Evolutionary conservation across 139 green algal species (phyloP), one percentile per base, ranked within the genome.

Genomic region (Coelastrella sp.): DNA sequence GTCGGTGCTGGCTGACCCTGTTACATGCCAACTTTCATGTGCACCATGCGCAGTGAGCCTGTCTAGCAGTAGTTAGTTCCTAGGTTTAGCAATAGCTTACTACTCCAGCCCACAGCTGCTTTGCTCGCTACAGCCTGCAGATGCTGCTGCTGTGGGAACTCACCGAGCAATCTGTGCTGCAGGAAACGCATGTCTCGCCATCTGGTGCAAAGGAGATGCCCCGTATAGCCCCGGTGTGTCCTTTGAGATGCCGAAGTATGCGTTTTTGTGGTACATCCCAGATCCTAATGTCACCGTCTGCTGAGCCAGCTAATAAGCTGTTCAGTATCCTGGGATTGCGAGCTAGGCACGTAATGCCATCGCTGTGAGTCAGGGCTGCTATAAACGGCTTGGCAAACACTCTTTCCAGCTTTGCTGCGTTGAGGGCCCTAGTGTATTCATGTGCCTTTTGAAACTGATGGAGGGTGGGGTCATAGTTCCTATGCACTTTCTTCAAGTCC

Each of bases 321-420:
- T 98, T 98, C 32, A 99, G 92, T 10, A 92, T 83, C 54, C 83
- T 87, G 0, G 97, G 96, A 90, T 96, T 98, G 60, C 95, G 93
- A 13, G 96, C 95, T 13, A 99, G 92, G 80, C 94, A 97, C 10
- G 95, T 98, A 22, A 99, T 94, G 79, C 95, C 97, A 80, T 99
- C 98, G 59, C 95, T 92, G 92, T 99, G 98, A 0, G 94, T 87
- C 7, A 99, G 92, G 4, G 97, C 94, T 0, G 95, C 95, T 16
- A 99, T 56, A 90, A 99, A 99, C 0, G 98, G 98, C 93, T 99
- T 99, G 10, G 98, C 98, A 92, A 99, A 99, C 3, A 99, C 91
- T 23, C 96, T 94, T 80, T 99, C 95, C 0, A 99, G 92, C 94
- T 99, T 99, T 56, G 93, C 97, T 86, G 98, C 97, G 60, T 98